Evolutionary conservation across 805 yeast species (phyloP).

Genomic region (Ogataea neopini): DNA sequence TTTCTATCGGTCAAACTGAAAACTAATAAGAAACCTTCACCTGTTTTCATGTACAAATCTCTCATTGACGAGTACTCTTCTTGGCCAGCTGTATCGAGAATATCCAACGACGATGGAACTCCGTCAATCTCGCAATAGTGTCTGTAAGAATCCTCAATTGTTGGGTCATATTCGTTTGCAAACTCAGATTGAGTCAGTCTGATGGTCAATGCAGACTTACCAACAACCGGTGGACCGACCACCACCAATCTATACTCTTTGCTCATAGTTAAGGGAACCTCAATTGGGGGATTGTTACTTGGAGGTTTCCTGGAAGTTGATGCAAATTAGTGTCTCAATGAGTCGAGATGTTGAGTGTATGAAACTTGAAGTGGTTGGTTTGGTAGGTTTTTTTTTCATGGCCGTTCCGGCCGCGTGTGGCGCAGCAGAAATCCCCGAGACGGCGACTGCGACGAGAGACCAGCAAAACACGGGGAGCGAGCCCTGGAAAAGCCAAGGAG

Average conservation of each 20-base stretch:
- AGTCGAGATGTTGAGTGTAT: not conserved
- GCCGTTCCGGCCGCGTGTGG: slow-evolving; percentile 2
- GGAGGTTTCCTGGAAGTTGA: too few relatives aligned
- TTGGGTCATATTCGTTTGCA: slow-evolving; percentile 97
- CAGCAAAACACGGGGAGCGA: too few relatives aligned
- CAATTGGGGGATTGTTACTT: too few relatives aligned
- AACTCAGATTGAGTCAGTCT: slow-evolving; percentile 93
- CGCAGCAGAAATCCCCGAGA: not conserved
- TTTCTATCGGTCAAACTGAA: slow-evolving; percentile 84
- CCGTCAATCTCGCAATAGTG: slow-evolving; percentile 85
- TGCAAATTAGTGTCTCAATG: not conserved
- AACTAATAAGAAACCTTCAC: slow-evolving; percentile 89
- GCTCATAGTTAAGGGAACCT: too few relatives aligned
- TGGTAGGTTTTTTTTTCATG: not conserved
- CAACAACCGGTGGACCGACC: slow-evolving; percentile 99
- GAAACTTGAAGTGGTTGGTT: slow-evolving; percentile 4
- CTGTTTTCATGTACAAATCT: slow-evolving; percentile 94
- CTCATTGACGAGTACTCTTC: slow-evolving; percentile 94
- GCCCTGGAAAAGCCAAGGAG: too few relatives aligned
- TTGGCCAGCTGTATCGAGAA: slow-evolving; percentile 97
- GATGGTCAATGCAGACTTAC: slow-evolving; percentile 94
- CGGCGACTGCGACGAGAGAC: not conserved
- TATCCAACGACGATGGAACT: slow-evolving; percentile 76
- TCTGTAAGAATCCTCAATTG: slow-evolving; percentile 90
- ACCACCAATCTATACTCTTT: slow-evolving; percentile 90